These are phyloP conservation scores for Sporothrix variecibatus DNA, from an alignment of 2,329 filamentous ascomycete species.

Conservation along the genomic window DNA sequence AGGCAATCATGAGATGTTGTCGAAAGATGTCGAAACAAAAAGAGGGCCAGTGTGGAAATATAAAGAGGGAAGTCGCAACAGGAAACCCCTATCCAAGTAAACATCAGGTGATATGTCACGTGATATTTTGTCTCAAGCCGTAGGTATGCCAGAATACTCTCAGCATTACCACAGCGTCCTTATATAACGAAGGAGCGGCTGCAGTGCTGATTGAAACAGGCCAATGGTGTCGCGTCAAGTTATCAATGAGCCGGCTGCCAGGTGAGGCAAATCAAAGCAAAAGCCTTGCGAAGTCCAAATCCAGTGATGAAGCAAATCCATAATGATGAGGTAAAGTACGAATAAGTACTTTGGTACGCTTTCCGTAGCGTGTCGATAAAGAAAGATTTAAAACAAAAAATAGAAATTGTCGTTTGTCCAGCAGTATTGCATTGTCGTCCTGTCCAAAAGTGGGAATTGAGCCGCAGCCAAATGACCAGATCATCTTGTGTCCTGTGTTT, in stretches of 20 bases:
- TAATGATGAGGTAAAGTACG: slow-evolving; percentile 29
- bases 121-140: not conserved
- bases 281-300: not conserved
- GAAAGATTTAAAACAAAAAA: slow-evolving; percentile 16
- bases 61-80: not conserved
- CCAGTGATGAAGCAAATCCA: slow-evolving; percentile 17
- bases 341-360: not conserved
- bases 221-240: not conserved
- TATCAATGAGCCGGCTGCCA: not conserved
- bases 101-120: slow-evolving; percentile 12
- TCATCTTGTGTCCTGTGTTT: slow-evolving; percentile 27
- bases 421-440: not conserved
- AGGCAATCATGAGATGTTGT: not conserved
- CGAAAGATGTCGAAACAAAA: not conserved
- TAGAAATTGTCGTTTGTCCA: slow-evolving; percentile 6
- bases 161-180: not conserved
- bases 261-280: not conserved
- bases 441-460: not conserved
- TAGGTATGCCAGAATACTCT: not conserved
- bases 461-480: slow-evolving; percentile 5
- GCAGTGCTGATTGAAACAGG: not conserved
- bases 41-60: not conserved
- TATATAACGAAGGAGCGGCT: not conserved
- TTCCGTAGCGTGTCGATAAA: not conserved
- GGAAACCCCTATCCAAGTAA: not conserved